Conservation (phyloP, 441 rosid species). For the Aleurites moluccanus region DNA sequence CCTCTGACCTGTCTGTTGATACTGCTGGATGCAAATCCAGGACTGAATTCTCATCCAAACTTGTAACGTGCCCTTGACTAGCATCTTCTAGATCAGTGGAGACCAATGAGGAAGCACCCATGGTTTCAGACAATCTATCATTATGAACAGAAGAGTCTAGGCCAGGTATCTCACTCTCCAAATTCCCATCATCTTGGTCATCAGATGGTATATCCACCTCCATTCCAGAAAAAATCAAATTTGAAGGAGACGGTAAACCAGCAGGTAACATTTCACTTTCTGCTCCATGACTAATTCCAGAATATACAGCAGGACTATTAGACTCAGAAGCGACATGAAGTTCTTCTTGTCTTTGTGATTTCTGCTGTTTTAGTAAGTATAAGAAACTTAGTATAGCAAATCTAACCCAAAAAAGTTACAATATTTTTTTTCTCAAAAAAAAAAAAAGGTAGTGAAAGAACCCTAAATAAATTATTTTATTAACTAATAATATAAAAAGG, state of each 20-base stretch:
- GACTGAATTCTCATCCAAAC: conserved; percentile 51
- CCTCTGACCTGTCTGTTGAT: conserved; percentile 85
- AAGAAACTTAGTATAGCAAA: conserved; percentile 19
- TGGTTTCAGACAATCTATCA: conserved; percentile 55
- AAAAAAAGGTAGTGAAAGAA: not conserved
- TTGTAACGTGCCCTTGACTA: conserved; percentile 61
- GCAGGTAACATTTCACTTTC: conserved; percentile 47
- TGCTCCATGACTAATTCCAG: conserved; percentile 42
- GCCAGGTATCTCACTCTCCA: conserved; percentile 87
- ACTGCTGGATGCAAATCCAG: conserved; percentile 56
- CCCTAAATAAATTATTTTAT: not conserved
- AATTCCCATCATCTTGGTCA: conserved; percentile 42
- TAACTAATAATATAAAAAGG: not conserved
- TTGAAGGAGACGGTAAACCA: conserved; percentile 50
- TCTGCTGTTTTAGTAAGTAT: conserved; percentile 39
- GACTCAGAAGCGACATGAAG: conserved; percentile 27
- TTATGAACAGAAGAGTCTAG: conserved; percentile 63
- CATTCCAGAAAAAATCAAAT: conserved; percentile 42
- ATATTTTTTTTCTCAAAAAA: not conserved
- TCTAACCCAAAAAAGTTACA: conserved; percentile 12
- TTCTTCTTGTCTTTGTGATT: conserved; percentile 52
- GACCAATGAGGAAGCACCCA: conserved; percentile 58
- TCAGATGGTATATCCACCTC: conserved; percentile 49
- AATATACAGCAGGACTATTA: conserved; percentile 31
- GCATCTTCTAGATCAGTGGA: conserved; percentile 65